phyloP scores from a whole-genome alignment of 2,329 filamentous ascomycete genomes.

The Trichoderma semiorbis region DNA sequence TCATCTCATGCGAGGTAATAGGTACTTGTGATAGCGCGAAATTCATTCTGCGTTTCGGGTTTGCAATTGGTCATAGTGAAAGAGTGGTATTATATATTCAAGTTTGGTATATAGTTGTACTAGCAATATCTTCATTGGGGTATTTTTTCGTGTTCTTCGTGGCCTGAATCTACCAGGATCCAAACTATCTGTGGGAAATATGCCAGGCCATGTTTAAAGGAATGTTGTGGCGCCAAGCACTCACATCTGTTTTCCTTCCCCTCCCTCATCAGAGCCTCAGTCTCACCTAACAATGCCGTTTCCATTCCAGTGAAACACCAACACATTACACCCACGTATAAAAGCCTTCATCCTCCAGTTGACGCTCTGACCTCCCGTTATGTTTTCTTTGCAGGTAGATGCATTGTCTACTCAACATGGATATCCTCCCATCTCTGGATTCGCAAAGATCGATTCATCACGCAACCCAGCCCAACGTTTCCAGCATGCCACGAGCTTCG shows the following conservation, averaged over 20 bases:
- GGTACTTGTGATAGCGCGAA: not conserved
- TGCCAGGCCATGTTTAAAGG: not conserved
- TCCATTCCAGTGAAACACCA: conserved; percentile 29
- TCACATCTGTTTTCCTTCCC: conserved; percentile 10
- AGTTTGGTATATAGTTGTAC: conserved; percentile 8
- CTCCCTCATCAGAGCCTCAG: conserved; percentile 19
- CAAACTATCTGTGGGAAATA: not conserved
- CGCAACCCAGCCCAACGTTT: conserved; percentile 54
- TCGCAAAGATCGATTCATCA: conserved; percentile 13
- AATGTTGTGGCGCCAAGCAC: not conserved
- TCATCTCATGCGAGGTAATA: not conserved
- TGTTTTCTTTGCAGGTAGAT: not conserved
- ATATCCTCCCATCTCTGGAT: not conserved
- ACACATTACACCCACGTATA: conserved; percentile 19
- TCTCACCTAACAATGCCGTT: conserved; percentile 30
- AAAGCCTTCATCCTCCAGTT: not conserved
- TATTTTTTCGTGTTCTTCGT: conserved; percentile 16
- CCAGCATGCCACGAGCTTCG: conserved; percentile 55
- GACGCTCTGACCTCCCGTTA: not conserved
- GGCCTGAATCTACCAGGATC: conserved; percentile 10
- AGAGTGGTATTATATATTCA: conserved; percentile 16
- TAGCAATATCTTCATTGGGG: conserved; percentile 10
- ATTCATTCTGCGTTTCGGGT: not conserved
- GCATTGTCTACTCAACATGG: not conserved
- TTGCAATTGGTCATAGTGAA: not conserved